Evolutionary conservation across 2,329 filamentous ascomycete species (phyloP).

Genomic region (Microdochium trichocladiopsis): DNA sequence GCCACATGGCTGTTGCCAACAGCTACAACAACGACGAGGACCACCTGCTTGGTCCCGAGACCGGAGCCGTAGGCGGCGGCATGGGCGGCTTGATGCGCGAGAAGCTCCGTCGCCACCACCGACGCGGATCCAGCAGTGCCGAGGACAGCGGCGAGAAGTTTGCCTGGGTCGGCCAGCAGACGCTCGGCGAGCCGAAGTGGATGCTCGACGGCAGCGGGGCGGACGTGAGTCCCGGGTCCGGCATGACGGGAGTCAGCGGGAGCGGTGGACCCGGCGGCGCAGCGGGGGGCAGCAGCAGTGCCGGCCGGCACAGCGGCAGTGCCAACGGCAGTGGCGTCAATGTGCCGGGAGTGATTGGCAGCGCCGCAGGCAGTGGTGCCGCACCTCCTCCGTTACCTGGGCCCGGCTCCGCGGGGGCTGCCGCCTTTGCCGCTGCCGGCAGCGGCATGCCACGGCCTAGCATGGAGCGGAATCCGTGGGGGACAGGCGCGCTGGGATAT

Average conservation of each 20-base stretch:
- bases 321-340: background rate
- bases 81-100: slow-evolving; percentile 10
- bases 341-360: slow-evolving; percentile 1
- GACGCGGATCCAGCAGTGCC: slow-evolving; percentile 1
- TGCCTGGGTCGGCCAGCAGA: slow-evolving; percentile 17
- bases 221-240: slow-evolving; percentile 15
- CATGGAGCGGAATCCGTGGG: slow-evolving; percentile 18
- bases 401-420: background rate
- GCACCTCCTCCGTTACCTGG: too few species aligned
- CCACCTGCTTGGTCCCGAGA: slow-evolving; percentile 17
- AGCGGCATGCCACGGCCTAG: slow-evolving; percentile 10
- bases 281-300: background rate
- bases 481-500: slow-evolving; percentile 3
- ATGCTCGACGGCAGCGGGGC: slow-evolving; percentile 4
- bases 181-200: slow-evolving; percentile 13
- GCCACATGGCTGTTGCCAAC: slow-evolving; percentile 60
- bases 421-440: slow-evolving; percentile 1
- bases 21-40: slow-evolving; percentile 38
- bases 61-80: slow-evolving; percentile 1
- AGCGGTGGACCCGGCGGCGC: background rate
- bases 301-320: background rate
- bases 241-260: background rate
- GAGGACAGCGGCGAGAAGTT: slow-evolving; percentile 11
- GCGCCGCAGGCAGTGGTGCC: slow-evolving; percentile 4
- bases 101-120: slow-evolving; percentile 13